A percentile compares a stretch with the other conserved stretches of the same genome.
Evolutionary conservation across 148 eudicot genomes (phyloP).

Genomic region (Spergularia marina): DNA sequence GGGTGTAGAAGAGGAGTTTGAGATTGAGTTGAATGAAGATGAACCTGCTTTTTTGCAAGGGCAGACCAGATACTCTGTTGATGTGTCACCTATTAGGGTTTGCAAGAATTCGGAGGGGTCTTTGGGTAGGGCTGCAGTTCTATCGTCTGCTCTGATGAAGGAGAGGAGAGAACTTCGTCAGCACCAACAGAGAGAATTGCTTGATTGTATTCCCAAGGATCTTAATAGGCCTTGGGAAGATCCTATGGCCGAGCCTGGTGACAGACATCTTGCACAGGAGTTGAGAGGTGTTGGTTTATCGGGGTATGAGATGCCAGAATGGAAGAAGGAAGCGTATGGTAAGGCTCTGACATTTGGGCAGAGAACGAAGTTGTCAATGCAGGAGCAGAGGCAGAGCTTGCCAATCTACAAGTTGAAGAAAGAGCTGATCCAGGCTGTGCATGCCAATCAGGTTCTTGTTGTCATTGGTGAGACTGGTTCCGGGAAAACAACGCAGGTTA

Average conservation of each 20-base stretch:
- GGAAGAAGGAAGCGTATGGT: slow-evolving; percentile 92
- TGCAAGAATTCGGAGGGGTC: slow-evolving; percentile 94
- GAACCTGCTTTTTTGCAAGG: slow-evolving; percentile 86
- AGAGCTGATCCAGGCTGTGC: slow-evolving; percentile 76
- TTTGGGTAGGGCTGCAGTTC: slow-evolving; percentile 85
- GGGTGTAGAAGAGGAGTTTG: slow-evolving; percentile 77
- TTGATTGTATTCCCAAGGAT: slow-evolving; percentile 91
- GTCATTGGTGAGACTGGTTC: slow-evolving; percentile 97
- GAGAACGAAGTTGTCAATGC: slow-evolving; percentile 78
- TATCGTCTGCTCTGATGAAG: slow-evolving; percentile 74
- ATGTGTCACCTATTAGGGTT: slow-evolving; percentile 91
- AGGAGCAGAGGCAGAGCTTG: slow-evolving; percentile 84
- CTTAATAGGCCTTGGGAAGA: slow-evolving; percentile 98
- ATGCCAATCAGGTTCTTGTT: slow-evolving; percentile 87
- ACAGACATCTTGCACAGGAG: slow-evolving; percentile 93
- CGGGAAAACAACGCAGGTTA: slow-evolving; percentile 90
- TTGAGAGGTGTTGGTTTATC: slow-evolving; percentile 87
- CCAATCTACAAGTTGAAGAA: slow-evolving; percentile 80
- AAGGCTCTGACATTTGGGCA: slow-evolving; percentile 84
- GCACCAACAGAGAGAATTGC: slow-evolving; percentile 75
- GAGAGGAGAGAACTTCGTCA: slow-evolving; percentile 85
- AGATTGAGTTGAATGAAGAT: slow-evolving; percentile 80
- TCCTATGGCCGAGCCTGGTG: slow-evolving; percentile 94
- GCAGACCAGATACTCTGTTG: slow-evolving; percentile 64
- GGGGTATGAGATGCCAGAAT: slow-evolving; percentile 91